Evolutionary conservation across 768 basidiomycete species (phyloP).

Genomic region (Trametes punicea): DNA sequence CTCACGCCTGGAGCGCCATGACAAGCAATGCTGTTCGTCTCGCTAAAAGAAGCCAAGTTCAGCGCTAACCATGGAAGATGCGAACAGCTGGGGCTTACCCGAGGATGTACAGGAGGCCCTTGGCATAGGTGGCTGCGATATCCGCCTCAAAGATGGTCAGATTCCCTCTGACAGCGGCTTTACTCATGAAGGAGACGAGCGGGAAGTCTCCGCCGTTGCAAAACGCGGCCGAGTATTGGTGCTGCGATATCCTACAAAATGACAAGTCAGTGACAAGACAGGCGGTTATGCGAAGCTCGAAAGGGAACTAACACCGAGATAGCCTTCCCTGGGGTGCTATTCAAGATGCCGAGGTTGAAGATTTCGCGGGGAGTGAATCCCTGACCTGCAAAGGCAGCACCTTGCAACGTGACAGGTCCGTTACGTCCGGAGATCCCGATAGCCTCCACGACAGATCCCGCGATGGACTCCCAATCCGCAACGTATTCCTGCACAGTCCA

Average conservation of each 20-base stretch:
- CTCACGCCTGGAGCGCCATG: slow-evolving; percentile 52
- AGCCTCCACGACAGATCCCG: slow-evolving; percentile 24
- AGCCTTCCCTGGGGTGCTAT: slow-evolving; percentile 43
- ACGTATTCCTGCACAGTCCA: slow-evolving; percentile 32
- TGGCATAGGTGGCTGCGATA: slow-evolving; percentile 44
- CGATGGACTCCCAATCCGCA: slow-evolving; percentile 28
- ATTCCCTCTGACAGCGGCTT: slow-evolving; percentile 50
- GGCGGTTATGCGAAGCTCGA: not conserved
- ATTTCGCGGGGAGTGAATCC: slow-evolving; percentile 60
- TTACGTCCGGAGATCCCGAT: slow-evolving; percentile 15
- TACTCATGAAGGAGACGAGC: slow-evolving; percentile 65
- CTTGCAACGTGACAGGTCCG: slow-evolving; percentile 26
- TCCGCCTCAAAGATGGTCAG: slow-evolving; percentile 50
- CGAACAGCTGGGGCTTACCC: slow-evolving; percentile 33
- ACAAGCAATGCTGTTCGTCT: slow-evolving; percentile 37
- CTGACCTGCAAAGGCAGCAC: slow-evolving; percentile 27
- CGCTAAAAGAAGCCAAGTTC: slow-evolving; percentile 13
- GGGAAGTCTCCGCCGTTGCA: slow-evolving; percentile 51
- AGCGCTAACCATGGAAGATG: not conserved
- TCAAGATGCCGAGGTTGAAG: slow-evolving; percentile 49
- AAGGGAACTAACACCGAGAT: slow-evolving; percentile 49
- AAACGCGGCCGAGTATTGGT: slow-evolving; percentile 55
- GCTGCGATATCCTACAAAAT: slow-evolving; percentile 40
- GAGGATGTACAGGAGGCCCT: slow-evolving; percentile 53
- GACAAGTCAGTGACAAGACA: not conserved